phyloP scores from a whole-genome alignment of 305 asterid species.

The Petunia hybrid region DNA sequence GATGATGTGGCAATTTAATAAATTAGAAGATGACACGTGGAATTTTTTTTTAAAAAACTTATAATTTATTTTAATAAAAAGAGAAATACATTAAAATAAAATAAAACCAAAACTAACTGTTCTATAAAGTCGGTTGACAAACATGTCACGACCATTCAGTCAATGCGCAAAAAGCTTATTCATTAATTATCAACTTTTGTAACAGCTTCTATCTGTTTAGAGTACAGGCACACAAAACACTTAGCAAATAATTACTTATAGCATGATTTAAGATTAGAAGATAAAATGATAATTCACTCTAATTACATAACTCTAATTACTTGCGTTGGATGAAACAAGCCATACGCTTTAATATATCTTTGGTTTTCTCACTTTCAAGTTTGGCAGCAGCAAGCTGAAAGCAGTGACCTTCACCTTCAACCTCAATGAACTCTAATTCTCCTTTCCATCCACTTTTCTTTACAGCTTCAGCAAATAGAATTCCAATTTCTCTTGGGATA shows the following conservation, averaged over 20 bases:
- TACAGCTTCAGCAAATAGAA: constrained; percentile 42
- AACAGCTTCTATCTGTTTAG: no score
- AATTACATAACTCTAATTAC: background rate
- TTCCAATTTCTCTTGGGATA: constrained; percentile 41
- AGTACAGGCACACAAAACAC: no score
- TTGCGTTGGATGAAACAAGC: constrained; percentile 2
- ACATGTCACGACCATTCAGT: no score
- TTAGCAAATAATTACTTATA: background rate
- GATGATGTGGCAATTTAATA: no score
- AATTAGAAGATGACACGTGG: no score
- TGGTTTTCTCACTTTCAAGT: background rate
- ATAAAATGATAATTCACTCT: background rate
- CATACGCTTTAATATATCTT: background rate
- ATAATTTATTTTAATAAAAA: no score
- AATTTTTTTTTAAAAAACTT: no score
- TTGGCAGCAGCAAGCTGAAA: constrained; percentile 26
- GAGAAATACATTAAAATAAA: no score
- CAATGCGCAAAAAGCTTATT: no score
- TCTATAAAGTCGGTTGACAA: no score
- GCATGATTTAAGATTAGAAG: background rate
- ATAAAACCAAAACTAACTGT: no score
- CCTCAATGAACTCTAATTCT: constrained; percentile 44
- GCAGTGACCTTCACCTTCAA: constrained; percentile 50
- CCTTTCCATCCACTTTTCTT: constrained; percentile 55
- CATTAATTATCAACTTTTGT: no score